Evolutionary conservation across 805 yeast species (phyloP).

Genomic region (Nakazawaea anatomiae): DNA sequence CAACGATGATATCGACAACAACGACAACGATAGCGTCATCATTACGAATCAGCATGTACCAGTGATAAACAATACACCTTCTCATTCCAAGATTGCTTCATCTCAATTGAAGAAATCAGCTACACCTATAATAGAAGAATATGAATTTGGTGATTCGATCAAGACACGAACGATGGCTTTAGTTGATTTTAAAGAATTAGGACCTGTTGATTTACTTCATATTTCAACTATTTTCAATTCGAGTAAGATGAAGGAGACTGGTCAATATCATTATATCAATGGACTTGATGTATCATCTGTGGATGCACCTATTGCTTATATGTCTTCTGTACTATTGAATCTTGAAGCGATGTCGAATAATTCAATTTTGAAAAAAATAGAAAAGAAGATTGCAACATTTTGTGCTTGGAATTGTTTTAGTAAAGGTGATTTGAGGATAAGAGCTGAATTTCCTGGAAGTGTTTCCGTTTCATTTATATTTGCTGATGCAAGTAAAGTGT

Average conservation of each 20-base stretch:
- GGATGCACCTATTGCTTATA: constrained; percentile 50
- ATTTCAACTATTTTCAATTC: constrained; percentile 37
- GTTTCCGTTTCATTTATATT: constrained; percentile 41
- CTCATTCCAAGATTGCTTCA: constrained; percentile 9
- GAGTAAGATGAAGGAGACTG: constrained; percentile 36
- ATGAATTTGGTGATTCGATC: constrained; percentile 45
- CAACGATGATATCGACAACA: neutral
- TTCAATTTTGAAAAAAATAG: constrained; percentile 10
- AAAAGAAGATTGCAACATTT: constrained; percentile 40
- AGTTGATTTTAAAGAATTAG: constrained; percentile 45
- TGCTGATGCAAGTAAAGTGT: constrained; percentile 44
- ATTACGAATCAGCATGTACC: constrained; percentile 1
- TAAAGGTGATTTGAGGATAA: constrained; percentile 66
- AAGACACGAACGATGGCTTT: constrained; percentile 40
- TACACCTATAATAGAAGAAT: constrained; percentile 36
- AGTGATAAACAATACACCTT: constrained; percentile 6
- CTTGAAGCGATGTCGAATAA: constrained; percentile 20
- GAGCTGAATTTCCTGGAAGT: constrained; percentile 46
- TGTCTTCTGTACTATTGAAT: constrained; percentile 40
- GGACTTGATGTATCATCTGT: constrained; percentile 49
- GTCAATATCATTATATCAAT: constrained; percentile 47
- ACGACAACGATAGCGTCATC: neutral
- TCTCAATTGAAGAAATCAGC: constrained; percentile 9
- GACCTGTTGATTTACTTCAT: constrained; percentile 71
- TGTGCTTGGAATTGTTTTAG: constrained; percentile 73